Base-by-base conservation (phyloP, 2,329 filamentous ascomycete genomes). In the Trichoderma simmonsii region DNA sequence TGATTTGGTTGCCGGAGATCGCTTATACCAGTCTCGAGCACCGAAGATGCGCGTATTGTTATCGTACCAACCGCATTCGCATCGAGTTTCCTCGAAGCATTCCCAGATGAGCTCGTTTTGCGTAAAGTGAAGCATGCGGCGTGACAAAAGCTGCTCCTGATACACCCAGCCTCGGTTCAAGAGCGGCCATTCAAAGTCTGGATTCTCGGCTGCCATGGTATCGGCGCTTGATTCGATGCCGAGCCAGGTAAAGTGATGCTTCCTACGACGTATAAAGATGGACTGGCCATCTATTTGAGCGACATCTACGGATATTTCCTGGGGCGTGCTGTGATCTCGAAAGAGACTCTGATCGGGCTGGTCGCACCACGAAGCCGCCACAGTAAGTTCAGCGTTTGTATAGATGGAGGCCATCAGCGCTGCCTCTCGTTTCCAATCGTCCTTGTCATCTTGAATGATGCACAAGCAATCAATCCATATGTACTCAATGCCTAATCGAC, bases 131-230 rank as follows among this genome's bases (percentile, higher is more conserved):
- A 78, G 68, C 15, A 75, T 73, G 1, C 76, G 73, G 2, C 73
- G 73, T 0, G 75, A 75, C 3, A 76, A 72, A 8, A 75, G 64
- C 5, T 73, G 73, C 32, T 78, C 76, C 34, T 77, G 77, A 36
- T 75, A 77, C 11, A 75, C 72, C 76, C 76, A 76, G 3, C 71
- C 73, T 11, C 77, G 26, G 1, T 14, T 26, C 26, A 74, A 57
- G 6, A 74, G 70, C 0, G 69, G 61, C 51, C 70, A 73, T 2
- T 70, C 70, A 12, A 30, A 0, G 7, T 72, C 65, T 1, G 72
- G 48, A 36, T 66, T 39, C 3, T 61, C 39, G 9, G 28, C n/a
- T 4, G n/a, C 39, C 34, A 9, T 18, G 18, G 67, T 14, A 26
- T 32, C 5, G 15, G 26, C 54, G 26, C 9, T 48, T 2, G 32